phyloP scores from a whole-genome alignment of 192 early-diverging fungal species.

The Coemansia sp. region DNA sequence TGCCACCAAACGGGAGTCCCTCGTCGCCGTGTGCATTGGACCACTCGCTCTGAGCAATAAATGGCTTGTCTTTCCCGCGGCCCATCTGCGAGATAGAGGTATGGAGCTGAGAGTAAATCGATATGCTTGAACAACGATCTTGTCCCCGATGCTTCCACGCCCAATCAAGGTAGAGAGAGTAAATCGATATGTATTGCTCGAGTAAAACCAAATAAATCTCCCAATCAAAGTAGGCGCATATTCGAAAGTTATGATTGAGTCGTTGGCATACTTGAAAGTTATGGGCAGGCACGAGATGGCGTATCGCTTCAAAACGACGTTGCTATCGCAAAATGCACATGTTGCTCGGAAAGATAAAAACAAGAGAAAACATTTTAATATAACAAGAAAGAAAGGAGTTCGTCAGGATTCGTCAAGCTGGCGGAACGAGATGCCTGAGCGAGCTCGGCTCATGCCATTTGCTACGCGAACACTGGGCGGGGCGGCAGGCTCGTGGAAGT shows the following conservation, averaged over 20 bases:
- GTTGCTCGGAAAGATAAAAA: background rate
- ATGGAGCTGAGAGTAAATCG: background rate
- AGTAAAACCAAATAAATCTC: background rate
- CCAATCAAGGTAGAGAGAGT: background rate
- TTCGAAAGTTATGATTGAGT: too few relatives aligned
- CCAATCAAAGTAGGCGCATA: too few relatives aligned
- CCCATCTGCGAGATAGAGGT: constrained; percentile 21
- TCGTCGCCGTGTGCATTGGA: constrained; percentile 60
- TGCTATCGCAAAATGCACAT: too few relatives aligned
- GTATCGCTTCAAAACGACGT: too few relatives aligned
- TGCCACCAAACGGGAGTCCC: constrained; percentile 70
- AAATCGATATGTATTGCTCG: background rate
- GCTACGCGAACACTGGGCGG: constrained; percentile 4
- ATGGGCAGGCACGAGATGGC: too few relatives aligned
- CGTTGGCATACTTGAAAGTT: too few relatives aligned
- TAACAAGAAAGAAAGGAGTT: background rate
- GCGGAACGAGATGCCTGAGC: background rate
- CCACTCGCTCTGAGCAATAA: constrained; percentile 85
- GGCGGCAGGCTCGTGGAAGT: background rate
- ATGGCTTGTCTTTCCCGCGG: constrained; percentile 77
- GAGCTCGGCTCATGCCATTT: background rate
- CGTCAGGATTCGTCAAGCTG: background rate
- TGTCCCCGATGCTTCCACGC: background rate
- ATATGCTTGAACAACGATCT: background rate
- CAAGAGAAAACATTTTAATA: background rate